Base-by-base conservation (phyloP, 2,329 filamentous ascomycete genomes). In the Aspergillus fischeri region DNA sequence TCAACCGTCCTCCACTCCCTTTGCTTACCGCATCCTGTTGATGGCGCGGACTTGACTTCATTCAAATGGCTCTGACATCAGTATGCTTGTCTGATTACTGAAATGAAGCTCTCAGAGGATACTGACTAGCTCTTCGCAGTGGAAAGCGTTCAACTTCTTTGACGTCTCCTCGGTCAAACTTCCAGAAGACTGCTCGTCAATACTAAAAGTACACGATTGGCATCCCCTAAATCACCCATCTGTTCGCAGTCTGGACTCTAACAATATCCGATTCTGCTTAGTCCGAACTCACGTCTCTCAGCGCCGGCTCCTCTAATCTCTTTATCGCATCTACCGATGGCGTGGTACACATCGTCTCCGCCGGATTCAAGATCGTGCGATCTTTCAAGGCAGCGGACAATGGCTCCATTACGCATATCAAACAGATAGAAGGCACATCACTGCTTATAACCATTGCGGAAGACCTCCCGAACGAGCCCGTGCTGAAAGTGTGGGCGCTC, bases 71-170 rank as follows among this genome's bases (percentile, higher is more conserved):
- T 67, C 57, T 77, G 67, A 76, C 73, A 70, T 77, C 75, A 68
- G 75, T 77, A 69, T 57, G 66, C 10, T 9, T 1, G 4, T 2
- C 9, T 5, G 32, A 3, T 3, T 3, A 17, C 24, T 9, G 5
- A 3, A 10, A 38, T 17, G 14, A 45, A 24, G 2, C n/a, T 4
- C 10, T 29, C 17, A 14, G 24, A 25, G 27, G 53, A 62, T 47
- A 63, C 53, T 62, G 35, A 63, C 51, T 3, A 28, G 11, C 9
- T 38, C n/a, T 41, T 4, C 8, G 7, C 63, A 96, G 93, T 97
- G 94, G 93, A 97, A 97, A 89, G 88, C 89, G 67, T 99, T 99
- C 81, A 92, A 96, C 83, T 99, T 99, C 87, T 97, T 99, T 84
- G 91, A 97, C 78, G 91, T 96, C 75, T 86, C 86, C 73, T 88